These are phyloP conservation scores for Telfairia occidentalis DNA, from an alignment of 331 rosid species.

Conservation along the genomic window DNA sequence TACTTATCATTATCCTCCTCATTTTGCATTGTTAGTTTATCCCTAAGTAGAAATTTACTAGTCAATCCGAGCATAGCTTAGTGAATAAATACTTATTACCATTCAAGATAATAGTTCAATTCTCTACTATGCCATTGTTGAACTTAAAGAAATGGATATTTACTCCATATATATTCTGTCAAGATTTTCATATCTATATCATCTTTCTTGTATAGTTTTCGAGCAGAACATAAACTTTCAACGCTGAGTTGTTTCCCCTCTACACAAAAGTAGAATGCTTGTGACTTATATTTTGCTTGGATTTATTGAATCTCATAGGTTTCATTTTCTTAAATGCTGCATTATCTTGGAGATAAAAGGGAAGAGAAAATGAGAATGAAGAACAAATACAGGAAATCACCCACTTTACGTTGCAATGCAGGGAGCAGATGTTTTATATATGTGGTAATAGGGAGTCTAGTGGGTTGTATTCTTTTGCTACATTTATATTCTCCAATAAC, in stretches of 20 bases:
- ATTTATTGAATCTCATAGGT: conserved; percentile 46
- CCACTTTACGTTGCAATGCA: conserved; percentile 59
- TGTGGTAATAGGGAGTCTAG: conserved; percentile 56
- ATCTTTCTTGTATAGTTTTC: neutral
- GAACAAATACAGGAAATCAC: conserved; percentile 78
- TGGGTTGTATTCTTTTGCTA: conserved; percentile 65
- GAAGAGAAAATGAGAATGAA: conserved; percentile 67
- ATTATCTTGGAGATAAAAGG: conserved; percentile 46
- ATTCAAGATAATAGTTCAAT: too few species aligned
- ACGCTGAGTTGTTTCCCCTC: neutral
- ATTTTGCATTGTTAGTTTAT: neutral
- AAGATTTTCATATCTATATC: neutral
- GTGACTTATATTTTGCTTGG: conserved; percentile 26
- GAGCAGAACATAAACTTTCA: neutral
- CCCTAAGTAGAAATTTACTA: too few species aligned
- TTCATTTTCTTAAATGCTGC: conserved; percentile 63
- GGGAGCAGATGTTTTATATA: conserved; percentile 57
- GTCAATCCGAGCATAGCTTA: too few species aligned
- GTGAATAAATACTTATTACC: too few species aligned
- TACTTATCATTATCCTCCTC: neutral
- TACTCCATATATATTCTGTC: neutral
- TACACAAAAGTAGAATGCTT: conserved; percentile 18
- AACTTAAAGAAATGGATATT: neutral
- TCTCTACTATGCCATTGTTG: too few species aligned
- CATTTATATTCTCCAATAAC: conserved; percentile 37